These are phyloP conservation scores for Hymenoscyphus occultus DNA, from an alignment of 2,329 filamentous ascomycete species.

Conservation along the genomic window DNA sequence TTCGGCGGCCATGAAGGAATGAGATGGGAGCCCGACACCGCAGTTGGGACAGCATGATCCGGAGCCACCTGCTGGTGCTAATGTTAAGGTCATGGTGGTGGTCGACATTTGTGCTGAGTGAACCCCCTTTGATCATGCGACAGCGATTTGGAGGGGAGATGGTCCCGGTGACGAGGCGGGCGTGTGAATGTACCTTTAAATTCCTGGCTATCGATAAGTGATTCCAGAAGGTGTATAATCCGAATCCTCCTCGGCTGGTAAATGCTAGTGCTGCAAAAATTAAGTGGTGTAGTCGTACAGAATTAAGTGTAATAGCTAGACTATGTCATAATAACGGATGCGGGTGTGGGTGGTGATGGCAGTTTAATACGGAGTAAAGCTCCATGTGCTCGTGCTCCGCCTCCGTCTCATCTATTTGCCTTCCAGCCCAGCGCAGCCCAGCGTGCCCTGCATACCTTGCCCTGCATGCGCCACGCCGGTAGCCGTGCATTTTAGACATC, in stretches of 20 bases:
- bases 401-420: neutral
- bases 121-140: slow-evolving; percentile 22
- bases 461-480: neutral
- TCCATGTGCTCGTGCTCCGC: neutral
- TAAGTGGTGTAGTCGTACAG: neutral
- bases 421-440: neutral
- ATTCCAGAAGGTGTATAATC: neutral
- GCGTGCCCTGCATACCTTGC: too few species aligned
- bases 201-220: neutral
- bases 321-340: neutral
- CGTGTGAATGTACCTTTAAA: neutral
- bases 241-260: neutral
- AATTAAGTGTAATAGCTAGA: neutral
- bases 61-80: slow-evolving; percentile 22
- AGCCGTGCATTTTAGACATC: neutral
- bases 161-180: neutral
- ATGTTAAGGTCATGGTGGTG: slow-evolving; percentile 35
- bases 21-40: slow-evolving; percentile 30
- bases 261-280: neutral
- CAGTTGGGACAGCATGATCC: slow-evolving; percentile 34
- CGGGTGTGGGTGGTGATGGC: neutral
- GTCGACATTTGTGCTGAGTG: slow-evolving; percentile 29
- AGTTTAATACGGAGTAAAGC: neutral
- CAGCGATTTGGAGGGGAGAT: neutral
- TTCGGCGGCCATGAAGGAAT: slow-evolving; percentile 27